Evolutionary conservation across 2,329 filamentous ascomycete genomes (phyloP).

Genomic region (Paraconiothyrium brasiliense): DNA sequence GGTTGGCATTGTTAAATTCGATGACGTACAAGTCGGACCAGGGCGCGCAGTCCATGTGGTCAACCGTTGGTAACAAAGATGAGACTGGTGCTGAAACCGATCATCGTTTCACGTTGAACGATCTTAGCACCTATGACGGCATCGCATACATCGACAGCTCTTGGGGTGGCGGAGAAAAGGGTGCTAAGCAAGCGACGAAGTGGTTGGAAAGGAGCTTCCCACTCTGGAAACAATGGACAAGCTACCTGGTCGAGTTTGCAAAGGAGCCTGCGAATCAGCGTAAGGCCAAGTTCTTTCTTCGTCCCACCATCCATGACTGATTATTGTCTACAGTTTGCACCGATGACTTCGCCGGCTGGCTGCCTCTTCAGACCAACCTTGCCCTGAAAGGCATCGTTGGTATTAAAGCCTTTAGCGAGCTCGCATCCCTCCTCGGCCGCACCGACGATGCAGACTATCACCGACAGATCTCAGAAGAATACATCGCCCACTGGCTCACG

Average conservation of each 20-base stretch:
- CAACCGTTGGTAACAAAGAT: conserved; percentile 52
- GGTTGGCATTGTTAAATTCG: conserved; percentile 78
- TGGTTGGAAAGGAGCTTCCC: conserved; percentile 76
- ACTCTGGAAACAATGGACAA: conserved; percentile 80
- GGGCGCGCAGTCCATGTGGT: conserved; percentile 67
- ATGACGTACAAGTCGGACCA: conserved; percentile 69
- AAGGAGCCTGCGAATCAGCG: conserved; percentile 78
- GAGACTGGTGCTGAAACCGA: conserved; percentile 35
- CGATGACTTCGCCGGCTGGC: conserved; percentile 83
- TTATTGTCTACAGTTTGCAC: conserved; percentile 68
- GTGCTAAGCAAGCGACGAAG: conserved; percentile 65
- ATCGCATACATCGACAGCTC: conserved; percentile 68
- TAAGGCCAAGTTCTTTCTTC: conserved; percentile 41
- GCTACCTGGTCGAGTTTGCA: conserved; percentile 78
- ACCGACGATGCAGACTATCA: conserved; percentile 67
- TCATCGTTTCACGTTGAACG: conserved; percentile 59
- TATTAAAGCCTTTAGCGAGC: conserved; percentile 78
- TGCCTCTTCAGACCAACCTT: conserved; percentile 82
- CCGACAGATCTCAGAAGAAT: conserved; percentile 69
- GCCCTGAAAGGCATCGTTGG: conserved; percentile 86
- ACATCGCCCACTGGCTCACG: conserved; percentile 76
- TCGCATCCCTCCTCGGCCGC: conserved; percentile 70
- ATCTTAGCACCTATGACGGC: conserved; percentile 59
- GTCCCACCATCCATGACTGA: not conserved
- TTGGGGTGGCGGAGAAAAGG: conserved; percentile 66